Base-by-base conservation (phyloP, 2,329 filamentous ascomycete species). In the Shiraia bambusicola region DNA sequence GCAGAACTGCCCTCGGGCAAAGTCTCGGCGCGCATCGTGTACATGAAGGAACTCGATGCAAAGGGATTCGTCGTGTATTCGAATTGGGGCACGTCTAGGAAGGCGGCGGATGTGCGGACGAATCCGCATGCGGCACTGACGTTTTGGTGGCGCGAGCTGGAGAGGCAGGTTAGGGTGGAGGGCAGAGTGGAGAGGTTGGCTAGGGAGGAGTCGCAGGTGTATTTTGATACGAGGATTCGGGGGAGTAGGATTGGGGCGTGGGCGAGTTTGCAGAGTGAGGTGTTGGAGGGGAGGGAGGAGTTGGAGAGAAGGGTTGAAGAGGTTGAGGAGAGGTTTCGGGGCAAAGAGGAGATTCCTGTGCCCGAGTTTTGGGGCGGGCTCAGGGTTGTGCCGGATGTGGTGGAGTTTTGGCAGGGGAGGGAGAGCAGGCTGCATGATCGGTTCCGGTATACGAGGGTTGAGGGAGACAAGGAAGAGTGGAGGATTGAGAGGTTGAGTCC, bases 321-420 rank as follows among this genome's bases (percentile, higher is more conserved):
- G 59, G 78, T 84, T 26, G 87, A 95, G 73, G 72, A 79, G 66
- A 78, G 74, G 54, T 98, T 95, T 65, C 78, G 84, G 29, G 87
- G 82, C 2, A 61, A 79, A 51, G 87, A 95, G 19, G 72, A 87
- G 42, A 95, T 98, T 52, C 91, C 91, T 1, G 83, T 96, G 35
- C 93, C 93, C 3, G 84, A 87, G 8, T 96, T 95, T 67, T 98
- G 93, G 93, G 93, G 93, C 22, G 93, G 93, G 0, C 66, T 96
- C 66, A 82, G 92, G 56, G 80, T 98, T 46, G 78, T 91, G 50
- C 92, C 93, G 0, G 86, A 90, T 62, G 81, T 82, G 57, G 79
- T 98, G 34, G 93, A 98, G 77, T 98, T 98, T 67, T 98, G 93
- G 81, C 91, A 96, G 76, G 93, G 93, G 2, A 80, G 93, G 58